A percentile compares a stretch with the other conserved stretches of the same genome.
phyloP scores from a whole-genome alignment of 306 rosid genomes.

The Rosa chinensis region DNA sequence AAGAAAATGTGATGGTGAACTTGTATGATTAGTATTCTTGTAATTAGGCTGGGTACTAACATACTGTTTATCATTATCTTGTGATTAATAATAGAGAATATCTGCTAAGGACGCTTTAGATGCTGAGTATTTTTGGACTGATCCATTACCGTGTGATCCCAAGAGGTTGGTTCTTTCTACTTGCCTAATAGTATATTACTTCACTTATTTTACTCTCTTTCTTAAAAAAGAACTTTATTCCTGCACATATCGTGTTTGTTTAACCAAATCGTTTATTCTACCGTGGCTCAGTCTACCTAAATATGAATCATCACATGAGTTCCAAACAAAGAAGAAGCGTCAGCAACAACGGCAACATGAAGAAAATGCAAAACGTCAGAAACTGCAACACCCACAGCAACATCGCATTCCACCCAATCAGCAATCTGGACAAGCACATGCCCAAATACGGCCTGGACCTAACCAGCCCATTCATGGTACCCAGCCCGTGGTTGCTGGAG shows the following conservation, averaged over 20 bases:
- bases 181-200: background rate
- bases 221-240: no score
- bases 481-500: conserved; percentile 43
- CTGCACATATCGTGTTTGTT: background rate
- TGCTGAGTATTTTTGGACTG: conserved; percentile 56
- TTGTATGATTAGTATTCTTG: background rate
- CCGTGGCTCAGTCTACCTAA: conserved; percentile 41
- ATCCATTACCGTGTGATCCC: conserved; percentile 56
- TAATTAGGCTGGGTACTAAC: background rate
- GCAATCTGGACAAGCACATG: conserved; percentile 55
- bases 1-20: background rate
- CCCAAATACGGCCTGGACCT: conserved; percentile 49
- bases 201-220: background rate
- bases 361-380: conserved; percentile 53
- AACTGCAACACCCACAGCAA: conserved; percentile 49
- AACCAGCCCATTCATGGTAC: conserved; percentile 44
- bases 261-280: background rate
- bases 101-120: conserved; percentile 55
- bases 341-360: conserved; percentile 53
- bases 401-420: conserved; percentile 55
- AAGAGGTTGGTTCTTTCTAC: conserved; percentile 34
- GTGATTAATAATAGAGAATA: conserved; percentile 35
- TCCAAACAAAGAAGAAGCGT: conserved; percentile 54
- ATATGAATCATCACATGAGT: conserved; percentile 52
- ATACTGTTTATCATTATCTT: conserved; percentile 2